Evolutionary conservation across 2,329 filamentous ascomycete species (phyloP).

Genomic region (Mollisiaceae sp.): DNA sequence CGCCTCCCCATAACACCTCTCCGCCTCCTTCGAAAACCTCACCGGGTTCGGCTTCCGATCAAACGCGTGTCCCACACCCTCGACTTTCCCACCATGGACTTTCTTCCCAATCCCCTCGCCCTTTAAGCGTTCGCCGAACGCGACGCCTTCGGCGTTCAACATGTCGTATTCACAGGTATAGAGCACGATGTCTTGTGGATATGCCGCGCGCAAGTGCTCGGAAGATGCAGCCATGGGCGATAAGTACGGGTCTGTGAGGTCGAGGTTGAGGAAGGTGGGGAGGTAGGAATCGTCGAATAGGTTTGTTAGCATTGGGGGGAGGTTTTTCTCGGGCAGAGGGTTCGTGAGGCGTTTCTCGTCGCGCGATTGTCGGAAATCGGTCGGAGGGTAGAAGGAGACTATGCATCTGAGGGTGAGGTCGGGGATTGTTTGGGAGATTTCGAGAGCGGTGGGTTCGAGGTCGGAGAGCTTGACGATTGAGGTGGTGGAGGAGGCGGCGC

Average conservation of each 20-base stretch:
- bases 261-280: conserved; percentile 48
- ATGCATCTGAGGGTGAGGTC: conserved; percentile 56
- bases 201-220: conserved; percentile 50
- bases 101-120: conserved; percentile 55
- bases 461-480: conserved; percentile 38
- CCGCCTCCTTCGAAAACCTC: conserved; percentile 43
- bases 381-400: conserved; percentile 65
- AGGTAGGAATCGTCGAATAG: conserved; percentile 69
- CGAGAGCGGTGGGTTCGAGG: conserved; percentile 41
- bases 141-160: conserved; percentile 64
- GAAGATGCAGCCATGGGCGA: conserved; percentile 63
- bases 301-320: conserved; percentile 62
- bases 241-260: conserved; percentile 58
- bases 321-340: conserved; percentile 59
- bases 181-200: conserved; percentile 60
- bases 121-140: conserved; percentile 63
- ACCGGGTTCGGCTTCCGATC: conserved; percentile 69
- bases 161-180: conserved; percentile 70
- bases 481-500: conserved; percentile 15
- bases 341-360: conserved; percentile 60
- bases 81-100: conserved; percentile 62
- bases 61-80: conserved; percentile 66
- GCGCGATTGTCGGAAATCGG: conserved; percentile 64
- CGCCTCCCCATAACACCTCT: conserved; percentile 41
- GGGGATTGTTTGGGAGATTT: conserved; percentile 43